Evolutionary conservation across 1,284 basidiomycete genomes (phyloP), one percentile per base, ranked within the genome.

Genomic region (Ceraceosorus guamensis): DNA sequence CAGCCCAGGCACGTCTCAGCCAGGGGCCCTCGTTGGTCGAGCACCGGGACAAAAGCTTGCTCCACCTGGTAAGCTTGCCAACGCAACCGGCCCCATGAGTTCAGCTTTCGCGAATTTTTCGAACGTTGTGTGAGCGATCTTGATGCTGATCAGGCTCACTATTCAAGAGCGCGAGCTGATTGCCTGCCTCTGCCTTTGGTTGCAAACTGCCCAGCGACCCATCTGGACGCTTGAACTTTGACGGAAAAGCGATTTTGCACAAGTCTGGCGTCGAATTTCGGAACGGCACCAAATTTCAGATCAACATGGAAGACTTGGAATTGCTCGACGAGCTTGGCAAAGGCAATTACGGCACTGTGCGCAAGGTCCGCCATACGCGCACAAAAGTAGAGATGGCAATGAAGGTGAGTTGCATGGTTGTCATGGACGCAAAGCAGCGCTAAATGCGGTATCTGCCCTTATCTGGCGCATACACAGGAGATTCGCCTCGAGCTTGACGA

Each of bases 331-430:
- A 96, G 77, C 82, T 98, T 45, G 93, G 93, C 39, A 87, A 87
- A 72, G 93, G 93, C 45, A 96, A 96, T 77, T 98, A 98, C 73
- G 93, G 93, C 30, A 93, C 91, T 1, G 95, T 98, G 5, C 91
- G 92, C 80, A 90, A 89, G 75, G 93, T 96, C 2, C 81, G 89
- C 46, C 93, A 98, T 74, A 89, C 85, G 61, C 91, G 91, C 11
- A 97, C 91, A 4, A 91, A 91, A 54, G 91, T 97, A 34, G 83
- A 84, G 59, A 97, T 98, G 92, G 93, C 93, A 8, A 95, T 98
- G 91, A 98, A 98, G 85, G 91, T 91, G 55, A 52, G 78, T 68
- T 35, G 71, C 62, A 24, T 3, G 37, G 18, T 11, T n/a, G 35
- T 5, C 24, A 3, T 24, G 1, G 24, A 24, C 24, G 24, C 24